phyloP scores from a whole-genome alignment of 2,329 filamentous ascomycete genomes.

The Monosporascus sp. region DNA sequence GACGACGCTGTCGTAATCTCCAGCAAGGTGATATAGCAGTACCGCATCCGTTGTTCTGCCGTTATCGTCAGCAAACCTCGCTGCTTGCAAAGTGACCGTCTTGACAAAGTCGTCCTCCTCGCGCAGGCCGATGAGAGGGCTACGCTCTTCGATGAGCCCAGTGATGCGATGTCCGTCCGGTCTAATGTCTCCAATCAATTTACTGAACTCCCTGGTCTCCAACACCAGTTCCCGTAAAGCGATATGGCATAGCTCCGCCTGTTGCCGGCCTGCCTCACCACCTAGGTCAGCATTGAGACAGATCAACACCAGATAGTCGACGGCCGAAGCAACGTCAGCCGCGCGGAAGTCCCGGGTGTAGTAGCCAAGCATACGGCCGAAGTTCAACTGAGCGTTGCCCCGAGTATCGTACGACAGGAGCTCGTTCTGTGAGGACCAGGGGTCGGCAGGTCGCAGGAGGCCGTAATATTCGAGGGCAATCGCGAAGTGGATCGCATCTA shows the following conservation, averaged over 20 bases:
- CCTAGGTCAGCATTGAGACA: conserved; percentile 83
- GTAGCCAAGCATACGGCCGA: conserved; percentile 86
- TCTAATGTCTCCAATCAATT: conserved; percentile 85
- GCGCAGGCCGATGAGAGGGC: conserved; percentile 71
- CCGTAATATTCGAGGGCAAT: conserved; percentile 87
- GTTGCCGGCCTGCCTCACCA: conserved; percentile 67
- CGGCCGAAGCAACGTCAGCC: conserved; percentile 79
- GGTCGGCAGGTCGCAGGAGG: conserved; percentile 79
- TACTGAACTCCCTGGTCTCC: conserved; percentile 95
- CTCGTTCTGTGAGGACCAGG: conserved; percentile 67
- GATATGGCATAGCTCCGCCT: conserved; percentile 81
- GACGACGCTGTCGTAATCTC: conserved; percentile 93
- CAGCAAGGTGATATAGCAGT: conserved; percentile 86
- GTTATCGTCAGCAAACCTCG: conserved; percentile 88
- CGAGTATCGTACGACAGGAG: conserved; percentile 61
- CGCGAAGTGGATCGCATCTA: conserved; percentile 92
- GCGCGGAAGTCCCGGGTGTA: conserved; percentile 96
- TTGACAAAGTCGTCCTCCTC: conserved; percentile 81
- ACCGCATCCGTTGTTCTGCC: conserved; percentile 91
- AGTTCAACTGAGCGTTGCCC: conserved; percentile 79
- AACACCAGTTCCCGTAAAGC: conserved; percentile 88
- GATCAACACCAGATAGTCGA: conserved; percentile 88
- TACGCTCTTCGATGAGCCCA: conserved; percentile 82
- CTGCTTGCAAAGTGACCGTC: conserved; percentile 88
- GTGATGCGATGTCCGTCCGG: conserved; percentile 79